phyloP scores from a whole-genome alignment of 202 grass and related monocot genomes.

The Schoenoplectus triqueter region DNA sequence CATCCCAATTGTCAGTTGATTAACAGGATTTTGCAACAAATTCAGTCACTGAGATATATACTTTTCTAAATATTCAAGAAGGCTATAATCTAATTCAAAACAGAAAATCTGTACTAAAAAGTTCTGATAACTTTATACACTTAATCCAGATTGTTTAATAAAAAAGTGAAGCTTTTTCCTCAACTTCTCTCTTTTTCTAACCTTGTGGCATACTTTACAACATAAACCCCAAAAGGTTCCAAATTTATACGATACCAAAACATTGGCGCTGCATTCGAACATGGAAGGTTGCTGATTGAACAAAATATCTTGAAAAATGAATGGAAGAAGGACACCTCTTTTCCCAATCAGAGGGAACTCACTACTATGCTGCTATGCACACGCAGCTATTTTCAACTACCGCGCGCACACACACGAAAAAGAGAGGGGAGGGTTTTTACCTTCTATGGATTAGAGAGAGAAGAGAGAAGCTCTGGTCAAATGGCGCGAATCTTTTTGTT shows the following conservation, averaged over 20 bases:
- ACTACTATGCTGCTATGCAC: neutral
- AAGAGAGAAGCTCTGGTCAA: neutral
- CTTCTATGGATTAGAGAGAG: conserved; percentile 14
- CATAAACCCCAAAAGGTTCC: neutral
- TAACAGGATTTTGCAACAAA: conserved; percentile 19
- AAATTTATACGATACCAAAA: neutral
- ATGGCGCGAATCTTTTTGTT: conserved; percentile 25
- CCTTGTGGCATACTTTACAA: conserved; percentile 7
- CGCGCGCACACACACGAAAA: neutral
- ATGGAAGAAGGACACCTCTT: neutral
- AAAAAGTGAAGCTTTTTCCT: neutral
- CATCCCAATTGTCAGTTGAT: neutral
- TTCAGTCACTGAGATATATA: neutral
- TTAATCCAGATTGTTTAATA: neutral
- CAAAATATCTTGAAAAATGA: neutral
- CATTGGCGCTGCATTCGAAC: neutral
- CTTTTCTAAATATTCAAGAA: conserved; percentile 13
- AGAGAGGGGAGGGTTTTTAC: neutral
- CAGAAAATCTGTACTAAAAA: neutral
- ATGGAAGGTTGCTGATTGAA: conserved; percentile 14
- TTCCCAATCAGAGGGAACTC: conserved; percentile 22
- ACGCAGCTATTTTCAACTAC: neutral
- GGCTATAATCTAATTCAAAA: conserved; percentile 4
- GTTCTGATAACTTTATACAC: neutral
- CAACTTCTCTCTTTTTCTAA: neutral